Percentiles rank a stretch among this genome's conserved stretches.
phyloP scores from a whole-genome alignment of 2,329 filamentous ascomycete species.

The Penicillium crustosum region DNA sequence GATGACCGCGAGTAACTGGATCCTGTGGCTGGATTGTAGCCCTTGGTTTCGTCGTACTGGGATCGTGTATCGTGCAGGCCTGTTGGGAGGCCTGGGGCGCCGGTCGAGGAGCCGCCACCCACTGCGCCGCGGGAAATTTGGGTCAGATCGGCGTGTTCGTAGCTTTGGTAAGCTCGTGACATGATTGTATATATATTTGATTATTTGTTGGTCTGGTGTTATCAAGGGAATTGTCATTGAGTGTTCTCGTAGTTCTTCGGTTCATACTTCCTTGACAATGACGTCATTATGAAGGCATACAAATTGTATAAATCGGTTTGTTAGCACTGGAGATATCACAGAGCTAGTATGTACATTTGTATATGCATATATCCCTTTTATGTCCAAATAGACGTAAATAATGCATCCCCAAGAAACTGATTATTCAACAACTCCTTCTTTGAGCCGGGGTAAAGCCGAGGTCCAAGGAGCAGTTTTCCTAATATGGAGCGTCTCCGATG shows the following conservation, averaged over 20 bases:
- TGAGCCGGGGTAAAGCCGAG: conserved; percentile 18
- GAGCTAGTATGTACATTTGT: background rate
- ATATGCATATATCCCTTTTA: background rate
- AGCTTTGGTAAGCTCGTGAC: conserved; percentile 2
- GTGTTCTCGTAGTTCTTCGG: background rate
- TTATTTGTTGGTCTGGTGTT: background rate
- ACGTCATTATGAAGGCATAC: background rate
- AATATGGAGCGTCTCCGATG: conserved; percentile 26
- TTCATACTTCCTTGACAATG: background rate
- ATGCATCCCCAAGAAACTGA: background rate
- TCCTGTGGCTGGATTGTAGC: conserved; percentile 31
- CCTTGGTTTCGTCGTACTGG: conserved; percentile 19
- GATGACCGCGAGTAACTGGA: conserved; percentile 20
- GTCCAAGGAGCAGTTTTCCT: conserved; percentile 28
- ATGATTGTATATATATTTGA: background rate
- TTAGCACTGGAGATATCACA: background rate
- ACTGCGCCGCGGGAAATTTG: conserved; percentile 8
- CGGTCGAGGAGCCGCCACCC: conserved; percentile 30
- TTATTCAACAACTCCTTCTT: conserved; percentile 2
- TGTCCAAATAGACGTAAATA: background rate
- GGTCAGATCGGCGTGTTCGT: conserved; percentile 5
- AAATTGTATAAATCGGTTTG: background rate
- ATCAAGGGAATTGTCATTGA: background rate
- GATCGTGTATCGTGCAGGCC: conserved; percentile 17
- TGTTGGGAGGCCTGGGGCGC: conserved; percentile 26